Conservation (phyloP, 805 yeast species). For the Teunomyces kruisii region DNA sequence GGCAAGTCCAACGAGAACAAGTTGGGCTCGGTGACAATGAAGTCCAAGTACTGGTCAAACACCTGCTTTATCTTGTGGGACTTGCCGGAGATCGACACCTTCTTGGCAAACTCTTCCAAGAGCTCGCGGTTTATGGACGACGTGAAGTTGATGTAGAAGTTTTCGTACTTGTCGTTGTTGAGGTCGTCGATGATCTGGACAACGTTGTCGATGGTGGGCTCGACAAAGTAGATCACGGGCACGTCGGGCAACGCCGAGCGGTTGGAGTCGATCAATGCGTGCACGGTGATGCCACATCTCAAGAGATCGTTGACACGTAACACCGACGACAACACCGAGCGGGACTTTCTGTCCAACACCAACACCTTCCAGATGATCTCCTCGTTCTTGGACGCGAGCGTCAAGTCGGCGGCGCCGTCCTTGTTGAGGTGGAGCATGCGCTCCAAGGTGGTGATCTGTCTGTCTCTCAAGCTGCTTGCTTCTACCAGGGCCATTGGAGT, state of each 20-base stretch:
- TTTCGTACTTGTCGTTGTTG: slow-evolving; percentile 70
- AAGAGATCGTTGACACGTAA: slow-evolving; percentile 87
- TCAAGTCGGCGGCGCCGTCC: slow-evolving; percentile 53
- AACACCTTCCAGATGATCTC: slow-evolving; percentile 89
- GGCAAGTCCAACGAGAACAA: slow-evolving; percentile 76
- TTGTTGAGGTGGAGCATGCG: slow-evolving; percentile 83
- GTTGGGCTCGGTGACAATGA: slow-evolving; percentile 89
- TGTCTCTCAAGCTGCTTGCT: slow-evolving; percentile 20
- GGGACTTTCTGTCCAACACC: slow-evolving; percentile 76
- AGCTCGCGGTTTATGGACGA: slow-evolving; percentile 73
- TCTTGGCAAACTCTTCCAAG: slow-evolving; percentile 84
- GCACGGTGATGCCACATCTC: slow-evolving; percentile 89
- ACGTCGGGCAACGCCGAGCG: slow-evolving; percentile 91
- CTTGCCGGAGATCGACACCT: slow-evolving; percentile 71
- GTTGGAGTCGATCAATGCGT: slow-evolving; percentile 66
- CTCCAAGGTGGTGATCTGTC: slow-evolving; percentile 48
- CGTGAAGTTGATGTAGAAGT: slow-evolving; percentile 82
- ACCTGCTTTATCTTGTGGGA: slow-evolving; percentile 79
- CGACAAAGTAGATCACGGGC: slow-evolving; percentile 89
- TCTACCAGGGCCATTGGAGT: not conserved
- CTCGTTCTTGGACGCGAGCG: slow-evolving; percentile 56
- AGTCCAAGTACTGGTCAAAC: slow-evolving; percentile 90
- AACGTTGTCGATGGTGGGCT: slow-evolving; percentile 80
- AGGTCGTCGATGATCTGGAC: slow-evolving; percentile 69
- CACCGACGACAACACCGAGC: slow-evolving; percentile 87